Conservation (phyloP, 495 filamentous ascomycete genomes). For the Astrocystis sublimbata region DNA sequence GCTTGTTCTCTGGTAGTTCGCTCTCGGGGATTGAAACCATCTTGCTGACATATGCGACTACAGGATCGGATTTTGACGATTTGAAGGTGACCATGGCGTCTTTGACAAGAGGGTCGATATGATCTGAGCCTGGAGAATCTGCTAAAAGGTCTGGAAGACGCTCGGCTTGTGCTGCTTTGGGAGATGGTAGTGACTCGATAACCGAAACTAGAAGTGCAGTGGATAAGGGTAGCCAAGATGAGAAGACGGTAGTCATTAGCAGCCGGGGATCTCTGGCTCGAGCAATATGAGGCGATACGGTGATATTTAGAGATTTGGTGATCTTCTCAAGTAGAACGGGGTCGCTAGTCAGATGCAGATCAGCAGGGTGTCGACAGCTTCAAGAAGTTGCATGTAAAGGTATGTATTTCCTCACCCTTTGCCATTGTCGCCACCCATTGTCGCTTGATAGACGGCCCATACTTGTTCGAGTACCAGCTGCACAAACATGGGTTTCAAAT, state of each 20-base stretch:
- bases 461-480: conserved; percentile 94
- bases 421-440: conserved; percentile 73
- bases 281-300: conserved; percentile 76
- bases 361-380: conserved; percentile 10
- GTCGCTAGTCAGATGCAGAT: conserved; percentile 59
- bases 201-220: conserved; percentile 91
- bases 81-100: conserved; percentile 82
- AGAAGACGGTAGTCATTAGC: conserved; percentile 82
- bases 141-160: conserved; percentile 77
- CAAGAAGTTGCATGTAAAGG: conserved; percentile 13
- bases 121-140: conserved; percentile 73
- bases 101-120: conserved; percentile 66
- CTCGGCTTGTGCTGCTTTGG: conserved; percentile 76
- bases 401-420: conserved; percentile 63
- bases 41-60: conserved; percentile 96
- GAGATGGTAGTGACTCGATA: conserved; percentile 89
- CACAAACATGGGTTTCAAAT: conserved; percentile 96
- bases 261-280: conserved; percentile 82
- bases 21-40: conserved; percentile 95
- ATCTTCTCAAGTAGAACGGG: conserved; percentile 86
- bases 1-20: conserved; percentile 79
- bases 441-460: conserved; percentile 96
- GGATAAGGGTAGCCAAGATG: conserved; percentile 88
- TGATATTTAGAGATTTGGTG: conserved; percentile 84
- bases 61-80: conserved; percentile 64